Conservation (phyloP, 23 red algal species). For the Chondrus crispus region DNA sequence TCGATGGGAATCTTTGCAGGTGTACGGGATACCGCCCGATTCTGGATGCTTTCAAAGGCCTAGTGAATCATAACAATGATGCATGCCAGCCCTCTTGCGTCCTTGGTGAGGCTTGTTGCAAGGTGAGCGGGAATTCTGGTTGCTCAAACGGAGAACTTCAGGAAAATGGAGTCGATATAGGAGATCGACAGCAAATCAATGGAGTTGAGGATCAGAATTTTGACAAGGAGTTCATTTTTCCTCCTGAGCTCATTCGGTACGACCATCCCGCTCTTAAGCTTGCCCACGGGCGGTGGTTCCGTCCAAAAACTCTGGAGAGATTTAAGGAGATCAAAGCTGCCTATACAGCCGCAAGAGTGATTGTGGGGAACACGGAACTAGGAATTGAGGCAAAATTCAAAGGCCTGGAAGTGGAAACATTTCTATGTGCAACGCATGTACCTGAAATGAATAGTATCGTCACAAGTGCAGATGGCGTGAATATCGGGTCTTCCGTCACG, state of each 20-base stretch:
- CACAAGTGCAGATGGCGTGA: slow-evolving; percentile 18
- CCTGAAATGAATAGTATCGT: slow-evolving; percentile 33
- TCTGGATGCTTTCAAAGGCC: slow-evolving; percentile 59
- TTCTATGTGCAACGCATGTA: slow-evolving; percentile 30
- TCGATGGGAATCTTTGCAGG: slow-evolving; percentile 90
- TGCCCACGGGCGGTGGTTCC: slow-evolving; percentile 30
- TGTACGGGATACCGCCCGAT: slow-evolving; percentile 92
- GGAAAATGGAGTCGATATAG: neutral
- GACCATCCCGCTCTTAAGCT: neutral
- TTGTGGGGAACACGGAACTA: slow-evolving; percentile 78
- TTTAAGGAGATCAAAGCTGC: neutral
- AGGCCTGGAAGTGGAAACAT: slow-evolving; percentile 20
- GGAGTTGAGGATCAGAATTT: no score
- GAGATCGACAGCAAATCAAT: no score
- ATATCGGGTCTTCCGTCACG: slow-evolving; percentile 59
- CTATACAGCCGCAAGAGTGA: slow-evolving; percentile 33
- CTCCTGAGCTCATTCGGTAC: slow-evolving; percentile 28
- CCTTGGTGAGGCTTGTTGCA: slow-evolving; percentile 32
- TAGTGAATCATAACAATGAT: neutral
- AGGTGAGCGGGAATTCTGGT: neutral
- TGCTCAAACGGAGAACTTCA: no score
- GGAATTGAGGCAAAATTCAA: slow-evolving; percentile 59
- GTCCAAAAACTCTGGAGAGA: slow-evolving; percentile 21
- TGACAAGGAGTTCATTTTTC: slow-evolving; percentile 32
- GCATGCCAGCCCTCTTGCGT: neutral